Conservation (phyloP, 257 asterid species). For the Orobanche coerulescens region DNA sequence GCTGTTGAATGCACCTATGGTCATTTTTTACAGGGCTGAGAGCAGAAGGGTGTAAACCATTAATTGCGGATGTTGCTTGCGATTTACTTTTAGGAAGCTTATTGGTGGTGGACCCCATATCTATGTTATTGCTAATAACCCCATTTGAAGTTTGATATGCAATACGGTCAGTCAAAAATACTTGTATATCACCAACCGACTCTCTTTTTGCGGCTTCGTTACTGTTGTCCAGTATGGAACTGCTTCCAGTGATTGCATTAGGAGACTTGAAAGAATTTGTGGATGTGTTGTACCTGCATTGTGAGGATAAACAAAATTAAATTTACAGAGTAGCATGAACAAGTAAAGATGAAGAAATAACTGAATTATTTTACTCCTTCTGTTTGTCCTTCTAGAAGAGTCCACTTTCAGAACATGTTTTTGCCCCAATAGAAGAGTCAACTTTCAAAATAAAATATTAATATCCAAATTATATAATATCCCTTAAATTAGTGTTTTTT, state of each 20-base stretch:
- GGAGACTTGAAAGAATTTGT: slow-evolving; percentile 44
- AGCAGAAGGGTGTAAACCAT: slow-evolving; percentile 43
- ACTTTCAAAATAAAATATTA: too few species aligned
- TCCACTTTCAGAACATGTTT: too few species aligned
- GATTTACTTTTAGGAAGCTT: slow-evolving; percentile 40
- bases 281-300: slow-evolving; percentile 61
- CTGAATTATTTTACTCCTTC: too few species aligned
- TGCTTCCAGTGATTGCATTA: slow-evolving; percentile 37
- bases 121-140: slow-evolving; percentile 42
- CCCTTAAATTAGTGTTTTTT: too few species aligned
- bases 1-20: slow-evolving; percentile 31
- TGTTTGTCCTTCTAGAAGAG: too few species aligned
- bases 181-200: slow-evolving; percentile 30
- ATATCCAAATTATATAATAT: too few species aligned
- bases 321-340: slow-evolving; percentile 8
- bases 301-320: slow-evolving; percentile 14
- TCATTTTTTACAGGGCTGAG: slow-evolving; percentile 41
- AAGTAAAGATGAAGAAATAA: slow-evolving; percentile 1
- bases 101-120: slow-evolving; percentile 57
- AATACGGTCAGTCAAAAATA: slow-evolving; percentile 34
- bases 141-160: slow-evolving; percentile 50
- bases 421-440: too few species aligned
- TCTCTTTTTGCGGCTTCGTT: slow-evolving; percentile 40
- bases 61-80: slow-evolving; percentile 41
- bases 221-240: slow-evolving; percentile 39